Evolutionary conservation across 2,329 filamentous ascomycete species (phyloP).

Genomic region (Aspergillus amoenus): DNA sequence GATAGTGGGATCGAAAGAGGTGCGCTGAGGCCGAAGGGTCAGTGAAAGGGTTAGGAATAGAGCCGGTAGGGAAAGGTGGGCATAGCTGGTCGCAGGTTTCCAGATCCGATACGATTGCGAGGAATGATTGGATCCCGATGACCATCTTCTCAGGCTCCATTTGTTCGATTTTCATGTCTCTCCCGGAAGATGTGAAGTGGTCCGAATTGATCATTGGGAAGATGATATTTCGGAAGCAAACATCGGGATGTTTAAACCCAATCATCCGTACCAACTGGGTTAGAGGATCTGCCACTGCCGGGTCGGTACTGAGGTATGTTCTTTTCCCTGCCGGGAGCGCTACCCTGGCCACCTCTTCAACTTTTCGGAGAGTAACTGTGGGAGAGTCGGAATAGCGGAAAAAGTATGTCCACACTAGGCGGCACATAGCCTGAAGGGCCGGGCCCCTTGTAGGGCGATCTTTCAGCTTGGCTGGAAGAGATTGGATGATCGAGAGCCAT

Average conservation of each 20-base stretch:
- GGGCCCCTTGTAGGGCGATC: slow-evolving; percentile 76
- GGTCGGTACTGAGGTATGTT: slow-evolving; percentile 78
- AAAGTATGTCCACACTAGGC: slow-evolving; percentile 90
- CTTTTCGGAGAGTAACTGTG: slow-evolving; percentile 68
- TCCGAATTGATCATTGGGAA: slow-evolving; percentile 94
- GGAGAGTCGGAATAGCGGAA: slow-evolving; percentile 76
- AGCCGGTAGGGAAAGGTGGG: slow-evolving; percentile 79
- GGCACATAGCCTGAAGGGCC: slow-evolving; percentile 84
- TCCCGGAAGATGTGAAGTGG: slow-evolving; percentile 67
- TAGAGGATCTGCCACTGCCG: slow-evolving; percentile 79
- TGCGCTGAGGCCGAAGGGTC: slow-evolving; percentile 37
- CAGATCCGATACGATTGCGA: slow-evolving; percentile 88
- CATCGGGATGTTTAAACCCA: slow-evolving; percentile 88
- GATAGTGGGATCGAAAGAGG: slow-evolving; percentile 37
- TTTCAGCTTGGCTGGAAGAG: slow-evolving; percentile 77
- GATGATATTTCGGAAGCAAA: slow-evolving; percentile 89
- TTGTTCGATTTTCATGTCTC: slow-evolving; percentile 83
- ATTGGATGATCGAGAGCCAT: slow-evolving; percentile 79
- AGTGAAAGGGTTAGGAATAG: slow-evolving; percentile 37
- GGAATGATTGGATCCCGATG: slow-evolving; percentile 91
- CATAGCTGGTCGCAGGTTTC: slow-evolving; percentile 76
- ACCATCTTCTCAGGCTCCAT: slow-evolving; percentile 95
- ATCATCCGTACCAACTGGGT: slow-evolving; percentile 94
- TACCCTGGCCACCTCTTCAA: slow-evolving; percentile 86
- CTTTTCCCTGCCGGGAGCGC: slow-evolving; percentile 78